Conservation (phyloP, 441 rosid genomes). For the Omphalea diandra region DNA sequence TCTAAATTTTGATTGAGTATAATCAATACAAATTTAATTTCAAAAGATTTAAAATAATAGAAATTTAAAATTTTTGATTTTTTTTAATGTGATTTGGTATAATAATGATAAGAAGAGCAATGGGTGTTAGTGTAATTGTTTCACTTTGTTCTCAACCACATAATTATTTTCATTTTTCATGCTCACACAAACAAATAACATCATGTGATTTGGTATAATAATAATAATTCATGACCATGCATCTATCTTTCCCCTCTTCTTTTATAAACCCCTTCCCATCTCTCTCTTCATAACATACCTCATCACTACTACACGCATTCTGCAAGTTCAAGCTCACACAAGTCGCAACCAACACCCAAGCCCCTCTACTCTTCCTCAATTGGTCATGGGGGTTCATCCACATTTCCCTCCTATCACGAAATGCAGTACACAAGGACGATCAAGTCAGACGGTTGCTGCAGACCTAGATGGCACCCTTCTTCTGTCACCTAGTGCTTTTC, state of each 20-base stretch:
- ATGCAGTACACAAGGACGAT: constrained; percentile 54
- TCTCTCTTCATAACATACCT: constrained; percentile 7
- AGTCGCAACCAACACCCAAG: not conserved
- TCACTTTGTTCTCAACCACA: constrained; percentile 17
- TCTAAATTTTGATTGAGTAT: no score
- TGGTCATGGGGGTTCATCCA: constrained; percentile 53
- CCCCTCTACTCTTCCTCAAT: constrained; percentile 4
- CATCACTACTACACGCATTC: not conserved
- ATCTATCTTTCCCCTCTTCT: constrained; percentile 15
- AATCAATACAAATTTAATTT: no score
- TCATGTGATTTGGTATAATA: no score
- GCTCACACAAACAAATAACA: not conserved
- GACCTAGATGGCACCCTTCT: constrained; percentile 88
- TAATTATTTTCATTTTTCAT: constrained; percentile 15
- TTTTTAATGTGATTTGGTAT: no score
- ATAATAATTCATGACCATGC: constrained; percentile 3
- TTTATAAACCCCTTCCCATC: constrained; percentile 21
- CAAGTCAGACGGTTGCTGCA: constrained; percentile 71
- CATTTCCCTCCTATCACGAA: constrained; percentile 49
- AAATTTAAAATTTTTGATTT: no score
- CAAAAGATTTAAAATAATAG: no score
- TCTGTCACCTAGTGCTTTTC: constrained; percentile 70
- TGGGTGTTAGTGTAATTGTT: no score
- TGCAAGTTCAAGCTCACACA: not conserved
- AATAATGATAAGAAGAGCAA: no score